A percentile compares a stretch with the other conserved stretches of the same genome.
Conservation (phyloP, 805 yeast species). For the Sugiyamaella smithiae region DNA sequence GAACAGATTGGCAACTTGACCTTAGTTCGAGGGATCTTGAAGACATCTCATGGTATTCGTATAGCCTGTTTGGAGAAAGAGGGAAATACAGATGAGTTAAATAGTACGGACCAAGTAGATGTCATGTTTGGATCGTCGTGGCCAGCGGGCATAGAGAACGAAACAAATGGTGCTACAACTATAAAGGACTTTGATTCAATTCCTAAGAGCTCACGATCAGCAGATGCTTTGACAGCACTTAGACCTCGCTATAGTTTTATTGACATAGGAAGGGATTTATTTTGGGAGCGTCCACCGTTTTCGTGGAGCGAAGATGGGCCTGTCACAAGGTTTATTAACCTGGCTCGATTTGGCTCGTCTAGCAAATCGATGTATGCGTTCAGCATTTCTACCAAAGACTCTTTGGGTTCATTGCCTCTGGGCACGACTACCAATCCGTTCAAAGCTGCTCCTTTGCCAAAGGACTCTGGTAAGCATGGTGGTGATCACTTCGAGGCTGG, state of each 20-base stretch:
- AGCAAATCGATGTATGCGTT: constrained; percentile 79
- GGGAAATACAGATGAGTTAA: neutral
- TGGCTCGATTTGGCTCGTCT: constrained; percentile 53
- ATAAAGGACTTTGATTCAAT: constrained; percentile 27
- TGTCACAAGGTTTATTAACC: constrained; percentile 61
- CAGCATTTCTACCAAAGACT: constrained; percentile 29
- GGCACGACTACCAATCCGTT: constrained; percentile 9
- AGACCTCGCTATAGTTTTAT: constrained; percentile 70
- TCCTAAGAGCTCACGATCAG: constrained; percentile 48
- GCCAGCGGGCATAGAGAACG: constrained; percentile 53
- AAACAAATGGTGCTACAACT: constrained; percentile 28
- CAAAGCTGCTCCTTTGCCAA: neutral
- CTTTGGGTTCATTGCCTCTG: neutral
- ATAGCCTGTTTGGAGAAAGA: neutral
- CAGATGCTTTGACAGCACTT: constrained; percentile 41
- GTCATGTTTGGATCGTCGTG: constrained; percentile 58
- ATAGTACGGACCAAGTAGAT: constrained; percentile 38
- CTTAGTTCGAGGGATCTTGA: neutral
- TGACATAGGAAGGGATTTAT: constrained; percentile 40
- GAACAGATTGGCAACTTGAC: neutral
- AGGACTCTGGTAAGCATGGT: neutral
- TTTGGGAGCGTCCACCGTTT: constrained; percentile 53
- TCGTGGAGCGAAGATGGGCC: constrained; percentile 23
- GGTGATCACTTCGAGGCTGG: no score
- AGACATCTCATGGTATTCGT: constrained; percentile 13